Conservation (phyloP, 176 grass and related monocot species). For the Oryza officinalis region DNA sequence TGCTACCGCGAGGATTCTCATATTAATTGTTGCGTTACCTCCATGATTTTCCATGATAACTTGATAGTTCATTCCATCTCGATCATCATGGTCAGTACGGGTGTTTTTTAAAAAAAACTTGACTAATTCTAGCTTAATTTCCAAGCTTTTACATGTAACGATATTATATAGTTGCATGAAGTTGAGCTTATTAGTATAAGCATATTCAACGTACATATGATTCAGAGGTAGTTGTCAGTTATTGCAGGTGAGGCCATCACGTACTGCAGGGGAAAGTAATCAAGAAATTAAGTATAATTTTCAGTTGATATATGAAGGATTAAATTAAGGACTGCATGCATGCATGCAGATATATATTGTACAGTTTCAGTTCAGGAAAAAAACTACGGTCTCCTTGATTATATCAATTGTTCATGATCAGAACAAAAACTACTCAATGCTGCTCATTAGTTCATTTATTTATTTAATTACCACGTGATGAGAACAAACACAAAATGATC, state of each 20-base stretch:
- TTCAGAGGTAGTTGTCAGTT: conserved; percentile 37
- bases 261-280: conserved; percentile 28
- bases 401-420: neutral
- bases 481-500: conserved; percentile 30
- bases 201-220: conserved; percentile 3
- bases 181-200: conserved; percentile 21
- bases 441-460: neutral
- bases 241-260: conserved; percentile 59
- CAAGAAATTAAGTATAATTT: neutral
- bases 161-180: conserved; percentile 6
- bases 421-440: neutral
- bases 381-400: neutral
- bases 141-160: conserved; percentile 9
- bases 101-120: neutral
- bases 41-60: too few relatives aligned
- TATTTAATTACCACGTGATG: conserved; percentile 21
- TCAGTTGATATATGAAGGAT: conserved; percentile 7
- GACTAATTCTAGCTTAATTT: conserved; percentile 4
- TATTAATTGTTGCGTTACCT: too few relatives aligned
- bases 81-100: too few relatives aligned
- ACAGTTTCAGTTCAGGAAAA: neutral
- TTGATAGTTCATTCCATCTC: too few relatives aligned
- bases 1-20: too few relatives aligned
- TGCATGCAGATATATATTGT: neutral
- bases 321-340: conserved; percentile 32